Conservation (phyloP, 148 eudicot genomes). For the Salicornia ramosissima region DNA sequence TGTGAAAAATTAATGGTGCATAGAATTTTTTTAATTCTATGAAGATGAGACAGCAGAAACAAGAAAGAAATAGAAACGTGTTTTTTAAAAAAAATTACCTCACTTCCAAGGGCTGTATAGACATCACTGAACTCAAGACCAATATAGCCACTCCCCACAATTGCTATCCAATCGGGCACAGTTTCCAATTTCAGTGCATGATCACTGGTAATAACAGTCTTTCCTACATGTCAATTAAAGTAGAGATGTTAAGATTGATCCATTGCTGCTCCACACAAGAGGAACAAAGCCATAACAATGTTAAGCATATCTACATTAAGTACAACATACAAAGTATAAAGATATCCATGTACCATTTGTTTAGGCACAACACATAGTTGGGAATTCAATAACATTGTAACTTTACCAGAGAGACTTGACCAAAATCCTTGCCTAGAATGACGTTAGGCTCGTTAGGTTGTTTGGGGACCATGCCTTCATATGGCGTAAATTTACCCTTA, state of each 20-base stretch:
- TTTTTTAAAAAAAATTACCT: no score
- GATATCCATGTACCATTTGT: neutral
- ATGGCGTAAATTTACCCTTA: neutral
- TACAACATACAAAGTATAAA: neutral
- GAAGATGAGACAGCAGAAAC: neutral
- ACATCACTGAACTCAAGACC: constrained; percentile 99
- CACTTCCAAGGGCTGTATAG: constrained; percentile 99
- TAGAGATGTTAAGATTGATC: neutral
- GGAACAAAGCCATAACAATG: neutral
- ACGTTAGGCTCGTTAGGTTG: neutral
- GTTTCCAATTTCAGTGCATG: constrained; percentile 93
- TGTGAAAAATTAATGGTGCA: neutral
- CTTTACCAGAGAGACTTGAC: neutral
- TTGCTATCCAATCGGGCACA: constrained; percentile 99
- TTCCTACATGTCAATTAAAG: constrained; percentile 50
- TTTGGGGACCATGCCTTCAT: neutral
- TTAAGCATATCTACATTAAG: neutral
- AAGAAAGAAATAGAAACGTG: neutral
- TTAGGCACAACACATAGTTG: neutral
- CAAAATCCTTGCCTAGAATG: neutral
- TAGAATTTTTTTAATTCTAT: neutral
- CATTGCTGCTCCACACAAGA: neutral
- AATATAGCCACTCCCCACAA: constrained; percentile 98
- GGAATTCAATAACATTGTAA: neutral
- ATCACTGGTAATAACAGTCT: constrained; percentile 98